Evolutionary conservation across 1,284 basidiomycete species (phyloP).

Genomic region (Entoloma clypeatum): DNA sequence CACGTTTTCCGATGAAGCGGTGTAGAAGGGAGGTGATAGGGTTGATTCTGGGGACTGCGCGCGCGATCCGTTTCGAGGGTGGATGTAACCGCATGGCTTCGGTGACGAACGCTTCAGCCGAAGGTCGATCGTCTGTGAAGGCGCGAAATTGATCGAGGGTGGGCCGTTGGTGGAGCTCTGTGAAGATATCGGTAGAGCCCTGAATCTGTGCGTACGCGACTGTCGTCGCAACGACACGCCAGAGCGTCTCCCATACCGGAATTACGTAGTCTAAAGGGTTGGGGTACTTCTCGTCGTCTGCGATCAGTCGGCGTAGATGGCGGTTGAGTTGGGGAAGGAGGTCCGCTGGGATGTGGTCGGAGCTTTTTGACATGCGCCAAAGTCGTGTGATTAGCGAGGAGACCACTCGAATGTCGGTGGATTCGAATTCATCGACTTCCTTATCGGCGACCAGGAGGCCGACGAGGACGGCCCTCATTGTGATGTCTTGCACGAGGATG

Average conservation of each 20-base stretch:
- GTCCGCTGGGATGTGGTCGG: conserved; percentile 19
- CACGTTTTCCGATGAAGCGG: conserved; percentile 10
- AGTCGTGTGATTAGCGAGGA: conserved; percentile 36
- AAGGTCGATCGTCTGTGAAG: conserved; percentile 22
- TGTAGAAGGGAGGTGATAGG: conserved; percentile 10
- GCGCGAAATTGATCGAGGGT: conserved; percentile 30
- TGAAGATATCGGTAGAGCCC: conserved; percentile 27
- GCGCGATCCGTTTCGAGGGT: conserved; percentile 41
- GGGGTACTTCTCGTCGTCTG: conserved; percentile 27
- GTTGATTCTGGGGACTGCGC: conserved; percentile 15
- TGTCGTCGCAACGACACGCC: conserved; percentile 52
- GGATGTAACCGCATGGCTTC: conserved; percentile 46
- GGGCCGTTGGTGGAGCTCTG: conserved; percentile 37
- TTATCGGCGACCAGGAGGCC: conserved; percentile 36
- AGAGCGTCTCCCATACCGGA: conserved; percentile 57
- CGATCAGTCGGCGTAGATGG: conserved; percentile 37
- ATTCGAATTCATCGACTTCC: conserved; percentile 25
- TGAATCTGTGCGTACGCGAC: conserved; percentile 36
- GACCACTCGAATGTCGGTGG: conserved; percentile 31
- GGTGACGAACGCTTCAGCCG: conserved; percentile 37
- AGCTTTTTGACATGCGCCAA: conserved; percentile 40
- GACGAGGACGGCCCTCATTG: conserved; percentile 39
- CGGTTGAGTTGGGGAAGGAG: conserved; percentile 21
- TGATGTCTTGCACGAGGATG: conserved; percentile 39
- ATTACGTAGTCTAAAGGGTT: conserved; percentile 50